Conservation (phyloP, 2,329 filamentous ascomycete species). For the Graphilbum fragrans region DNA sequence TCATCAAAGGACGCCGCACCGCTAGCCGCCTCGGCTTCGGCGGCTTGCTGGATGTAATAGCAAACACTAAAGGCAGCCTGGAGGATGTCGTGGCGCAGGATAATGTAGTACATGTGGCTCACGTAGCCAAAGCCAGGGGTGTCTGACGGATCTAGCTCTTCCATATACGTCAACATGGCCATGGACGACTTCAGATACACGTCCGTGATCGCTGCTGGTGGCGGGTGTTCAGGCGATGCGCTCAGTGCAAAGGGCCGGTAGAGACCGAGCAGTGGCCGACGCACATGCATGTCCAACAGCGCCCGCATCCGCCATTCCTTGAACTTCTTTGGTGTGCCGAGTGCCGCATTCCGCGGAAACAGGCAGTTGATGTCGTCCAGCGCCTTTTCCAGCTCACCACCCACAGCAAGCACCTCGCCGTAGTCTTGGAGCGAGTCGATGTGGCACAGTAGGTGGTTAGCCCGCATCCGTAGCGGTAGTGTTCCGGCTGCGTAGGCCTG, state of each 20-base stretch:
- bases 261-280: slow-evolving; percentile 36
- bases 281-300: slow-evolving; percentile 41
- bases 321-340: slow-evolving; percentile 30
- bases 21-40: slow-evolving; percentile 9
- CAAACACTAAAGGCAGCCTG: slow-evolving; percentile 44
- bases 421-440: slow-evolving; percentile 41
- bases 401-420: slow-evolving; percentile 38
- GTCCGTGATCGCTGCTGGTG: slow-evolving; percentile 31
- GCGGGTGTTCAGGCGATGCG: slow-evolving; percentile 30
- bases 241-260: slow-evolving; percentile 44
- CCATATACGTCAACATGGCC: slow-evolving; percentile 41
- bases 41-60: slow-evolving; percentile 33
- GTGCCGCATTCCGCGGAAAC: slow-evolving; percentile 31
- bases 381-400: slow-evolving; percentile 38
- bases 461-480: slow-evolving; percentile 34
- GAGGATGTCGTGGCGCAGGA: slow-evolving; percentile 40
- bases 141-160: slow-evolving; percentile 34
- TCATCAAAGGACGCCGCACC: neutral
- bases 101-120: slow-evolving; percentile 38
- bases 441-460: slow-evolving; percentile 35
- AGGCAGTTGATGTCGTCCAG: slow-evolving; percentile 43
- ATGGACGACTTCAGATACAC: slow-evolving; percentile 42
- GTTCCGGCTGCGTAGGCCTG: slow-evolving; percentile 42
- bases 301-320: slow-evolving; percentile 39
- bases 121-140: slow-evolving; percentile 33